phyloP scores from a whole-genome alignment of 2,329 filamentous ascomycete species.

The Xylaria sp. region DNA sequence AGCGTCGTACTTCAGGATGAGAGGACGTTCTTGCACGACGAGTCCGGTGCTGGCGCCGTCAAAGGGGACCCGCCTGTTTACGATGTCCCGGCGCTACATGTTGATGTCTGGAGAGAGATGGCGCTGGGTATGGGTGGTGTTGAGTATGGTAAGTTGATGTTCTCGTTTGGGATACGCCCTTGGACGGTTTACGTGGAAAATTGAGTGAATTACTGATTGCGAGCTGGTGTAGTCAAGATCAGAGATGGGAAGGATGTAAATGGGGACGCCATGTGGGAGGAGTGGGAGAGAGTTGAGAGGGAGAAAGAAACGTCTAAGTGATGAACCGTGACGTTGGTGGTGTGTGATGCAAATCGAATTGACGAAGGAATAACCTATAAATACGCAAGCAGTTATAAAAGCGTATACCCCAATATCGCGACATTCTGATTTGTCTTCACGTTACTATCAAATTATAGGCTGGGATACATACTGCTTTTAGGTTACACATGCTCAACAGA shows the following conservation, averaged over 20 bases:
- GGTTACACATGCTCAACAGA: too few relatives aligned
- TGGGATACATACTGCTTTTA: too few relatives aligned
- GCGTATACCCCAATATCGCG: too few relatives aligned
- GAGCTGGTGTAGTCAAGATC: constrained; percentile 32
- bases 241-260: constrained; percentile 32
- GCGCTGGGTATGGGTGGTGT: constrained; percentile 35
- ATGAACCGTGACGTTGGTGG: background rate
- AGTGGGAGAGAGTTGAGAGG: constrained; percentile 36
- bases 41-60: constrained; percentile 38
- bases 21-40: constrained; percentile 37
- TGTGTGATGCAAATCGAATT: too few relatives aligned
- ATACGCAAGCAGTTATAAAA: too few relatives aligned
- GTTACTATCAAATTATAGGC: too few relatives aligned
- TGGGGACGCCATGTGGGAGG: constrained; percentile 30
- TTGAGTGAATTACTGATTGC: constrained; percentile 1
- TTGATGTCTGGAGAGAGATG: constrained; percentile 38
- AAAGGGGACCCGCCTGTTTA: constrained; percentile 29
- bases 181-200: background rate
- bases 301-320: background rate
- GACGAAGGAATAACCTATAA: too few relatives aligned
- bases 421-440: too few relatives aligned
- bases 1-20: constrained; percentile 32
- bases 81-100: constrained; percentile 34
- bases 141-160: constrained; percentile 21
- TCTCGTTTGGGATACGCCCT: background rate